A percentile compares a stretch with the other conserved stretches of the same genome.
Evolutionary conservation across 345 rosid genomes (phyloP).

Genomic region (Dimocarpus longan): DNA sequence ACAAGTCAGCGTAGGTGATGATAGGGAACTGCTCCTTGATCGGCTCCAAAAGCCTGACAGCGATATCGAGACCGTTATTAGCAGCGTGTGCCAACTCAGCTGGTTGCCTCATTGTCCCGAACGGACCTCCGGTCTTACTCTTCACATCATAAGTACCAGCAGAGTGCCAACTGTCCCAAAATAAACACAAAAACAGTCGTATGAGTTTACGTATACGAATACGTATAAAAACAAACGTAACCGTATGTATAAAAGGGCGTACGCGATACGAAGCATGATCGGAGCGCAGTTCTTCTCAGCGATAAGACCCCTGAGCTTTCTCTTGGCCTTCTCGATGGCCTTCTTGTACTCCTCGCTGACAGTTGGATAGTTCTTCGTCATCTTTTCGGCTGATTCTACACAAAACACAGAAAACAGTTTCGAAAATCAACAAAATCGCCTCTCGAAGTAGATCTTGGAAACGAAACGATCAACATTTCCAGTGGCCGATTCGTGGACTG

Average conservation of each 20-base stretch:
- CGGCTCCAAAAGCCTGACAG: constrained; percentile 83
- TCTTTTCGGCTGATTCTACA: constrained; percentile 32
- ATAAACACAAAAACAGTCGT: background rate
- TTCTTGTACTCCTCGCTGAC: constrained; percentile 80
- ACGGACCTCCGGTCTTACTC: constrained; percentile 90
- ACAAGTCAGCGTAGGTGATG: constrained; percentile 72
- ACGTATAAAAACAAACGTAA: background rate
- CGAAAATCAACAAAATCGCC: constrained; percentile 8
- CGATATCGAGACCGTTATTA: constrained; percentile 83
- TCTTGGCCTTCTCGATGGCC: constrained; percentile 79
- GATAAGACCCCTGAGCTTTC: constrained; percentile 82
- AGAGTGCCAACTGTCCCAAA: constrained; percentile 82
- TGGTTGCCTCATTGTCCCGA: constrained; percentile 75
- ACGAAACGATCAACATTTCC: background rate
- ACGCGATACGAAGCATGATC: constrained; percentile 93
- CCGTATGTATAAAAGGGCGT: constrained; percentile 8
- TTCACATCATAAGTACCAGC: constrained; percentile 89
- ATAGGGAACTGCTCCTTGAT: constrained; percentile 80
- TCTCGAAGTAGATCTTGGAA: background rate
- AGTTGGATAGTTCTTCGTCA: constrained; percentile 82
- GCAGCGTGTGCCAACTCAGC: constrained; percentile 82
- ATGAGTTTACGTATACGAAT: background rate
- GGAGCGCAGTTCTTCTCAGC: constrained; percentile 97
- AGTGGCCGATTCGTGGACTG: background rate
- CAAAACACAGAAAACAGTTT: background rate